A percentile compares a stretch with the other conserved stretches of the same genome.
Evolutionary conservation across 768 basidiomycete species (phyloP).

Genomic region (Mycena rosella): DNA sequence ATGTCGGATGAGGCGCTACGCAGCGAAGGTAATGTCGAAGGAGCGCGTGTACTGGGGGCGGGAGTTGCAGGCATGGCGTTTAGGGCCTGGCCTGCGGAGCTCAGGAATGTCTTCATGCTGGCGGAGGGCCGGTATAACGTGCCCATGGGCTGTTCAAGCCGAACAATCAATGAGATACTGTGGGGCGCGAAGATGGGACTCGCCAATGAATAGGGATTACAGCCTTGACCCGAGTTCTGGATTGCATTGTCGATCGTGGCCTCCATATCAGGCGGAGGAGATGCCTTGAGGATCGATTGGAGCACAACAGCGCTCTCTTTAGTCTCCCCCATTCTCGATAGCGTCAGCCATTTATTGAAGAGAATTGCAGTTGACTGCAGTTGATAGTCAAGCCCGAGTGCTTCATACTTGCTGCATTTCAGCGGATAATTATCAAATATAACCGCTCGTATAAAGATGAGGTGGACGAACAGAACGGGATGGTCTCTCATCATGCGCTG

Average conservation of each 20-base stretch:
- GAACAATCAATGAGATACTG: neutral
- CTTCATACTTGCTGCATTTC: constrained; percentile 30
- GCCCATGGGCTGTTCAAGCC: constrained; percentile 27
- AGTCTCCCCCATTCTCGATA: constrained; percentile 12
- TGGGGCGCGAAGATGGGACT: neutral
- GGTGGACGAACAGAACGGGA: constrained; percentile 26
- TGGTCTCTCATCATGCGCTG: constrained; percentile 36
- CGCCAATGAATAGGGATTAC: constrained; percentile 16
- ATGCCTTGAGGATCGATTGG: constrained; percentile 1
- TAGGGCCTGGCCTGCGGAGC: neutral
- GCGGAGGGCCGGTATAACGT: constrained; percentile 34
- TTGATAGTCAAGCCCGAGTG: constrained; percentile 36
- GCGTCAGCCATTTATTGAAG: constrained; percentile 34
- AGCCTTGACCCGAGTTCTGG: neutral
- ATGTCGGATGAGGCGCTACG: constrained; percentile 19
- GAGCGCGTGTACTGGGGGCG: neutral
- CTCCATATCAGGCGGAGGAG: constrained; percentile 3
- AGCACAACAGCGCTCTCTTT: constrained; percentile 16
- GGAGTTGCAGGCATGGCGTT: neutral
- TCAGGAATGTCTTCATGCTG: constrained; percentile 27
- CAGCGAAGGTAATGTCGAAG: neutral
- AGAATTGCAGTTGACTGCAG: constrained; percentile 31
- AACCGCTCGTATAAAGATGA: neutral
- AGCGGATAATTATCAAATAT: neutral
- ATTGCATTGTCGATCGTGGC: neutral